These are phyloP conservation scores for Knoxdaviesia capensis DNA, from an alignment of 2,329 filamentous ascomycete species.

Conservation along the genomic window DNA sequence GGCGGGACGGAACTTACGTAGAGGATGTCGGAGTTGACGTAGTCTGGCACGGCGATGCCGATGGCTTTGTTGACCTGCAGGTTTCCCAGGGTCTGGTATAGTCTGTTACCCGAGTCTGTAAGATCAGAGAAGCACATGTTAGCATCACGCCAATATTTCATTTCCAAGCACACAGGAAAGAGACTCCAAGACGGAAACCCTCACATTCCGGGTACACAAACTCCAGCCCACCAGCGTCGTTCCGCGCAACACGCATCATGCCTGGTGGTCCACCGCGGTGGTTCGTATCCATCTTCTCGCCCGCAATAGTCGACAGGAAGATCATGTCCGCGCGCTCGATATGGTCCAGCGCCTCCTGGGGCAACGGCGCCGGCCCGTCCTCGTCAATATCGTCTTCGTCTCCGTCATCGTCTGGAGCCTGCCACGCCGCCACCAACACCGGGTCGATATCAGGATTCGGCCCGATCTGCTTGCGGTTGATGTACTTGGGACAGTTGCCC, in stretches of 20 bases:
- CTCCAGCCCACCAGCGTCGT: conserved; percentile 23
- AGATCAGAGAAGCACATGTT: too few species aligned
- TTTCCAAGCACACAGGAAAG: background rate
- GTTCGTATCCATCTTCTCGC: conserved; percentile 63
- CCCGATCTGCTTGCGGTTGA: conserved; percentile 51
- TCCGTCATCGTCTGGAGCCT: too few species aligned
- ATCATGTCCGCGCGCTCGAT: conserved; percentile 50
- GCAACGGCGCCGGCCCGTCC: too few species aligned
- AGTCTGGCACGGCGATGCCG: conserved; percentile 56
- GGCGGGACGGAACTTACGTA: conserved; percentile 20
- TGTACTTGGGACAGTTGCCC: conserved; percentile 74
- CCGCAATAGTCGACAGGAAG: conserved; percentile 47
- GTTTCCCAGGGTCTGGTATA: conserved; percentile 74
- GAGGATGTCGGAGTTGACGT: conserved; percentile 49
- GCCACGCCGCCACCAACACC: conserved; percentile 12
- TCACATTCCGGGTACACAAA: conserved; percentile 58
- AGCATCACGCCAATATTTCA: conserved; percentile 5
- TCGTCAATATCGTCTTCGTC: too few species aligned
- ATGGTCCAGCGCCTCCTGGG: conserved; percentile 33
- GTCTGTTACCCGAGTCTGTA: conserved; percentile 51
- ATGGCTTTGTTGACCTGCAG: conserved; percentile 43
- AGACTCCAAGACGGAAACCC: conserved; percentile 5
- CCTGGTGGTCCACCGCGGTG: conserved; percentile 56
- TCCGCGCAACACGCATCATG: conserved; percentile 49
- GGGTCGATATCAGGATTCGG: conserved; percentile 34